Percentiles rank a stretch among this genome's conserved stretches.
These are phyloP conservation scores for Malassezia furfur DNA, from an alignment of 1,284 basidiomycete genomes.

Conservation along the genomic window DNA sequence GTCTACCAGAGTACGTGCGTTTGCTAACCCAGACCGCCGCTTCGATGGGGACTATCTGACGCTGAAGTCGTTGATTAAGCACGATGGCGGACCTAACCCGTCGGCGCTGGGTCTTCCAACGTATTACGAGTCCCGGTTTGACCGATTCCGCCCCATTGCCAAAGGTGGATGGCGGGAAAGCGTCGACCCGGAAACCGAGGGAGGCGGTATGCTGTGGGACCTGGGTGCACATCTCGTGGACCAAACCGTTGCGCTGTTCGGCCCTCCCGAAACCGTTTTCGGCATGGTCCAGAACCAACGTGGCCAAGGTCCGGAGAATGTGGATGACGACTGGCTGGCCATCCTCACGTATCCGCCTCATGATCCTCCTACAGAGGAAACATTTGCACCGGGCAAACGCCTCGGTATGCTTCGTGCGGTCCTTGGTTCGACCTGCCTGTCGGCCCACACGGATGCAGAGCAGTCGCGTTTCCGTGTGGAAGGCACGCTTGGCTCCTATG, in stretches of 20 bases:
- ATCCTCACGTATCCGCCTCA: constrained; percentile 31
- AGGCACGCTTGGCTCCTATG: constrained; percentile 36
- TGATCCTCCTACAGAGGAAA: constrained; percentile 26
- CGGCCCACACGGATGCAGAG: constrained; percentile 35
- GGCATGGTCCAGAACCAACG: constrained; percentile 36
- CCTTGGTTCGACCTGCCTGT: constrained; percentile 36
- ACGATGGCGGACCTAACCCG: constrained; percentile 16
- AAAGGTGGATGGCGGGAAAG: constrained; percentile 46
- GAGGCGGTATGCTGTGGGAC: constrained; percentile 45
- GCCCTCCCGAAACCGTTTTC: constrained; percentile 32
- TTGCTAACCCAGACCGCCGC: constrained; percentile 22
- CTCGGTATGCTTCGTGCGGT: constrained; percentile 31
- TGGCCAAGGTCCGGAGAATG: constrained; percentile 24
- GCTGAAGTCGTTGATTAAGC: constrained; percentile 27
- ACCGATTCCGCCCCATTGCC: constrained; percentile 39
- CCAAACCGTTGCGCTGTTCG: constrained; percentile 39
- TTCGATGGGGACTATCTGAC: constrained; percentile 46
- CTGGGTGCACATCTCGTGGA: constrained; percentile 42
- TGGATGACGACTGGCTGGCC: constrained; percentile 45
- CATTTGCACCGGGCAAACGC: constrained; percentile 26
- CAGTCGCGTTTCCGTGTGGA: constrained; percentile 39
- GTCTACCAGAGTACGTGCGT: constrained; percentile 32
- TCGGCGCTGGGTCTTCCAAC: constrained; percentile 37
- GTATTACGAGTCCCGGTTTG: constrained; percentile 40
- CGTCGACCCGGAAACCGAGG: constrained; percentile 30